Evolutionary conservation across 805 yeast genomes (phyloP), one percentile per base, ranked within the genome.

Genomic region (Wickerhamiella occidentalis): DNA sequence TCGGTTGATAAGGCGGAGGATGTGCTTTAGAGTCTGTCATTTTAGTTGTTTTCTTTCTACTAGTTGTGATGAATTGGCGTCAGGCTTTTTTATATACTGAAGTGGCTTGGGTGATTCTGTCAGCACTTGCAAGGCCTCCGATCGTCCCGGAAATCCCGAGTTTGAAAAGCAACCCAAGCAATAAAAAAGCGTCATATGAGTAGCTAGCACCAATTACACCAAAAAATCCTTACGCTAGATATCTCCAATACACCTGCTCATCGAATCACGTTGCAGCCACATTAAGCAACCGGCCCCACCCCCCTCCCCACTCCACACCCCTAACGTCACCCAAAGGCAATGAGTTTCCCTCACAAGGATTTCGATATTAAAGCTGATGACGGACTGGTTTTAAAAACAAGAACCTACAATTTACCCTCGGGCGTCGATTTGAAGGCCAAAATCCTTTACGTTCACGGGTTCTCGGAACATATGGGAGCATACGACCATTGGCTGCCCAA

Each of bases 391-490:
- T 50, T 58, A 3, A 33, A 48, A 35, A 45, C 47, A 21, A 48
- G 54, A 12, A 50, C 49, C 9, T 57, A 54, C 15, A 28, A 36
- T 1, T 49, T 53, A 1, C 59, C 65, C 23, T 46, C 42, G 2
- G 59, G 54, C 11, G 52, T 36, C 12, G 25, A 18, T 3, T 15
- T 45, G 15, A 53, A 54, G 35, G 69, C 65, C 25, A 60, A 58
- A 37, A 51, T 67, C 17, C 50, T 67, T 22, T 62, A 58, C 49
- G 50, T 63, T 43, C 71, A 67, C 52, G 72, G 71, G 2, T 67
- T 67, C 48, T 55, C 64, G 30, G 71, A 68, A 51, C 60, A 57
- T 42, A 30, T 58, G 46, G 63, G 58, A 13, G 52, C 53, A 21
- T 67, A 64, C 55, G 59, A 60, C 45, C 55, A 57, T 17, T 55